Evolutionary conservation across 2,329 filamentous ascomycete genomes (phyloP), one percentile per base, ranked within the genome.

Genomic region (Zopfia rhizophila): DNA sequence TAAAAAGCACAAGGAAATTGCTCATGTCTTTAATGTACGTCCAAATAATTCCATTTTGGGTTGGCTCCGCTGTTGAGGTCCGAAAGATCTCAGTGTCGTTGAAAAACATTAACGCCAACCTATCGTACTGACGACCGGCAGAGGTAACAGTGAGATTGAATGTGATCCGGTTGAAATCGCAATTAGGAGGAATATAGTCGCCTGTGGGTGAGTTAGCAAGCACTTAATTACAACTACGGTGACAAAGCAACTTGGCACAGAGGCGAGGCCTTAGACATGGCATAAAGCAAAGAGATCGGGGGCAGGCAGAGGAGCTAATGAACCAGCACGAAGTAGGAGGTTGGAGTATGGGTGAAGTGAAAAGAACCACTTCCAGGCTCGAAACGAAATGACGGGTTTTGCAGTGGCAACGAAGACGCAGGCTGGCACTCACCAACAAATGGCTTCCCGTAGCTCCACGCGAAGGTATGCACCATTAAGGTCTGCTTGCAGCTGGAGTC

Each of bases 41-140:
- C 88, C 88, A 93, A 31, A 80, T 74, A 51, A 94, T 91, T 5
- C 89, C 90, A 16, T 79, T 79, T 4, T 74, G 55, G 0, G 84
- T 90, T 1, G 90, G 89, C 72, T 95, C 88, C 3, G 90, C 88
- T 1, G 90, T 95, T 4, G 89, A 91, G 2, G 89, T 92, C 17
- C 90, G 80, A 78, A 88, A 94, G n/a, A 95, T 80, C 66, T 95
- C 90, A 7, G 82, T 84, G 66, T 93, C 88, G 28, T 84, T 84
- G 25, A 94, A 77, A 60, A 87, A 94, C 80, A 94, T 86, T 22
- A 87, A 70, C 3, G 84, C 90, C 7, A 93, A 78, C 27, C 90
- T 82, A 66, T 95, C 90, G 69, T 82, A 92, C 59, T 95, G 90
- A 3, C 82, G 80, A 1, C 90, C 90, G 51, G 77, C 75, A 7